phyloP scores from a whole-genome alignment of 345 rosid genomes.

The Alliaria petiolata region DNA sequence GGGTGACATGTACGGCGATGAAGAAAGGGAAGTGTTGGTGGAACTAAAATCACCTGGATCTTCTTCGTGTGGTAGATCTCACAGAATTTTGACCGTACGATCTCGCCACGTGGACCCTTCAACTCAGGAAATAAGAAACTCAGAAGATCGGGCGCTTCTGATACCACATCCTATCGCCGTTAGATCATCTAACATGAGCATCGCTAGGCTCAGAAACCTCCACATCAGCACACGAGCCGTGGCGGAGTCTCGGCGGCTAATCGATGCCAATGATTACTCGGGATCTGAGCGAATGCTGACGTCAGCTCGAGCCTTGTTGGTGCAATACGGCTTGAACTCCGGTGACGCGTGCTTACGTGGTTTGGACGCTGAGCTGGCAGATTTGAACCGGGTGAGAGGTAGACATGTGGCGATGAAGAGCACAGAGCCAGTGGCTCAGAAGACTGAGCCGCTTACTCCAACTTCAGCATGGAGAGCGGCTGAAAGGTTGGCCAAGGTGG shows the following conservation, averaged over 20 bases:
- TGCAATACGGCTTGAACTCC: slow-evolving; percentile 39
- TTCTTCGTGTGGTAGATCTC: slow-evolving; percentile 33
- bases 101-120: slow-evolving; percentile 55
- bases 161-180: slow-evolving; percentile 54
- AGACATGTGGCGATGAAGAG: slow-evolving; percentile 25
- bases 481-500: slow-evolving; percentile 90
- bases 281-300: slow-evolving; percentile 60
- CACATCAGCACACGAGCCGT: slow-evolving; percentile 76
- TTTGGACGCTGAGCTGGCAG: slow-evolving; percentile 65
- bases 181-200: slow-evolving; percentile 39
- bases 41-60: slow-evolving; percentile 55
- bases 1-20: slow-evolving; percentile 65
- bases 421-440: slow-evolving; percentile 34
- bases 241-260: slow-evolving; percentile 68
- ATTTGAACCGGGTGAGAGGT: slow-evolving; percentile 43
- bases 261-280: slow-evolving; percentile 46
- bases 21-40: slow-evolving; percentile 67
- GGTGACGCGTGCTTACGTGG: slow-evolving; percentile 48
- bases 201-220: slow-evolving; percentile 56
- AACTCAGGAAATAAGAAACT: slow-evolving; percentile 41
- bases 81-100: slow-evolving; percentile 55
- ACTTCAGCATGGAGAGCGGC: slow-evolving; percentile 96
- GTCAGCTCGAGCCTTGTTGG: slow-evolving; percentile 65
- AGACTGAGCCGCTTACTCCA: slow-evolving; percentile 71
- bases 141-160: slow-evolving; percentile 41